phyloP scores from a whole-genome alignment of 306 rosid genomes.

The Gastrolobium bilobum region DNA sequence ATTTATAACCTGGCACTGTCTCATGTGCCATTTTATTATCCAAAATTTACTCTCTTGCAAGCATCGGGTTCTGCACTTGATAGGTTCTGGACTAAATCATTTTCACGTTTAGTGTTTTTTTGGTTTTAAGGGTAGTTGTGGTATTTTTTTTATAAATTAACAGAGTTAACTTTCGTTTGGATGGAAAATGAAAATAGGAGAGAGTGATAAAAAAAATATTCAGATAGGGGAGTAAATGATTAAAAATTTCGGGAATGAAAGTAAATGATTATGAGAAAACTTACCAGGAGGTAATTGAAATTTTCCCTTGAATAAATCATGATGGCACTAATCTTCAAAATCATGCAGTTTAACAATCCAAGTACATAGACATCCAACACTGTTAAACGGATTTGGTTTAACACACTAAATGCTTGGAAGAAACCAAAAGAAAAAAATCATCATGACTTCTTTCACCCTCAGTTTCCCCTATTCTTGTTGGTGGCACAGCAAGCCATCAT shows the following conservation, averaged over 20 bases:
- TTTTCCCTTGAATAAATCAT: background rate
- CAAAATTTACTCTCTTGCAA: conserved; percentile 30
- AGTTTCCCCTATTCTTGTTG: conserved; percentile 17
- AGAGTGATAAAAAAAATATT: too few relatives aligned
- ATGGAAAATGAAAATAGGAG: too few relatives aligned
- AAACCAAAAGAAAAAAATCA: conserved; percentile 23
- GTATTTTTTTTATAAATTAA: too few relatives aligned
- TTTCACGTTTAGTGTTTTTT: conserved; percentile 36
- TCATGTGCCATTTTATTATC: conserved; percentile 33
- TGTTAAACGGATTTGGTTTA: conserved; percentile 36
- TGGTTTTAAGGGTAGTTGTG: background rate
- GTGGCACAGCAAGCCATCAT: conserved; percentile 13
- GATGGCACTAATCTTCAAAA: conserved; percentile 31
- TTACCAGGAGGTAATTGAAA: too few relatives aligned
- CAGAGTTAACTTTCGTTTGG: too few relatives aligned
- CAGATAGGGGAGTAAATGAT: too few relatives aligned
- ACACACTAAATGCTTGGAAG: conserved; percentile 36
- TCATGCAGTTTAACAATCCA: conserved; percentile 47
- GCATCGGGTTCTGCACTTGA: conserved; percentile 40
- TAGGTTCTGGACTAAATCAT: conserved; percentile 35
- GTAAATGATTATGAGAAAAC: too few relatives aligned
- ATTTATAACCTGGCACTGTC: conserved; percentile 35
- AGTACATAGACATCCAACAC: conserved; percentile 33
- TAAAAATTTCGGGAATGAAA: too few relatives aligned
- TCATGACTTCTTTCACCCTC: conserved; percentile 15